Base-by-base conservation (phyloP, 2,329 filamentous ascomycete genomes). In the Cladophialophora yegresii region DNA sequence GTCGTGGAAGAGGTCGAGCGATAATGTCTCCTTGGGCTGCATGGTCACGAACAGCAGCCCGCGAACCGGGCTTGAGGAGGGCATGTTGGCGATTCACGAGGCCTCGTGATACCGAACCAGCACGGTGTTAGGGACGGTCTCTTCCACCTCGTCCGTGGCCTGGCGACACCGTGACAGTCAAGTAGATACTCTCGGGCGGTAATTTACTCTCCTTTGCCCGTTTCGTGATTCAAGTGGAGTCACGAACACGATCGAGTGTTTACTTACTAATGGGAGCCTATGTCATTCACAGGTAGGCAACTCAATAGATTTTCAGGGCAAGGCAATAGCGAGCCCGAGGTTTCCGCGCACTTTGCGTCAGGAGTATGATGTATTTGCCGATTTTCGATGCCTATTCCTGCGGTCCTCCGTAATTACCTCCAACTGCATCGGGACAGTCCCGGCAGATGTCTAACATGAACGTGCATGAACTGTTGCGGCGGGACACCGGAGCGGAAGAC, bases 21-120 rank as follows among this genome's bases (percentile, higher is more conserved):
- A 60, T 13, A 66, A 47, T 13, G 56, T 60, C 30, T 63, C 51
- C 22, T 66, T 58, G 71, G 91, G 91, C 77, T 93, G 87, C 89
- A 96, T 96, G 16, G 90, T 92, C 71, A 96, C 92, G 75, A 89
- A 92, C 73, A 96, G 87, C 72, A 92, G 86, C 65, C 91, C 91
- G 9, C 84, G 84, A 61, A 77, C 80, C 1, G 64, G 61, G 36
- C 20, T 54, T 30, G 62, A 60, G 30, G 62, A 59, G 12, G 54
- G 6, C 61, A 63, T 63, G 43, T 22, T 32, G 50, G 40, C 36
- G 22, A 12, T 12, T 40, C 33, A 40, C 33, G 16, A 13, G 33
- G 33, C 33, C 33, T 12, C 33, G 33, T 16, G 33, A 16, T 40
- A 40, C 33, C 10, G 16, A 40, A 43, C 5, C 36, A 43, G 8